Base-by-base conservation (phyloP, 2,329 filamentous ascomycete species). In the Hypoxylon sp. region DNA sequence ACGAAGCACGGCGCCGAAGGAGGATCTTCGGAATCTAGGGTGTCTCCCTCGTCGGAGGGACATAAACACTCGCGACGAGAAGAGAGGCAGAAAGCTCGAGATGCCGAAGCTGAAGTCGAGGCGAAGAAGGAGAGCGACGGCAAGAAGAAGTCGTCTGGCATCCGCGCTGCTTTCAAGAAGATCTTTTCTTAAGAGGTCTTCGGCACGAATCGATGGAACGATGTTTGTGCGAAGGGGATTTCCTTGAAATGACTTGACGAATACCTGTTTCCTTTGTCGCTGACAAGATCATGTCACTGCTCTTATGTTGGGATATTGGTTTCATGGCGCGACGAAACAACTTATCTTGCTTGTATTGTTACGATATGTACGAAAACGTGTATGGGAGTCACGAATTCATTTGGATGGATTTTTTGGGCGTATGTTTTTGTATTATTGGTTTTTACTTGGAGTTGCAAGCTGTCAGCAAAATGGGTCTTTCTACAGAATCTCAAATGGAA, bases 81-180 rank as follows among this genome's bases (percentile, higher is more conserved):
- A 74, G 64, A 74, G 63, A 58, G 73, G 66, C 31, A 70, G 45
- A 59, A 56, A 31, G 51, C 62, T 27, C 58, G 65, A 18, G 66
- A 65, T 15, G 63, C 65, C 29, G 55, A 72, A 64, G 33, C 51
- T 55, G 65, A 61, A 10, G 60, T 63, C 45, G 58, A 74, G 65
- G 33, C 55, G 55, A 73, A 71, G 58, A 72, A 75, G 58, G 73
- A 73, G 55, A 60, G n/a, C 46, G 59, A 74, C 64, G 31, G 54
- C 56, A 73, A 71, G 58, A 72, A 75, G 59, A 73, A 73, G 55
- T 60, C 31, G 31, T 35, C 67, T 6, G 74, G 74, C 1, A 53
- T 78, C 50, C 72, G 71, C 56, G 72, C 69, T 7, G 64, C 70
- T n/a, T 70, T 77, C 31, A 78, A 74, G 69, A 74, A 70, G 58